Base-by-base conservation (phyloP, 1,139 yeast genomes). In the Geotrichum armillariae region DNA sequence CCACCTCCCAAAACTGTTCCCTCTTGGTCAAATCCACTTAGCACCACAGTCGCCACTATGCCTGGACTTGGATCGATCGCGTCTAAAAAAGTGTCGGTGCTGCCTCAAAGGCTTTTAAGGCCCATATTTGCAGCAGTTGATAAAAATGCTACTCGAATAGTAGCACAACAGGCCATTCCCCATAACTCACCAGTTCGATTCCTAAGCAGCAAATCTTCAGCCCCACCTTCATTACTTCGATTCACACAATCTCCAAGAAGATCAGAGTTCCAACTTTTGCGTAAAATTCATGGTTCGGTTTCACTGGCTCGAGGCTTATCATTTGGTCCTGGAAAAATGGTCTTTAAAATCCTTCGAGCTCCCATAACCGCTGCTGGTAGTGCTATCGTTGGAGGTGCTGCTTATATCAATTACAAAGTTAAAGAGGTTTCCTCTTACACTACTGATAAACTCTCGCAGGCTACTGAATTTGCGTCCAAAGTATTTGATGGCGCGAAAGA, bases 351-450 rank as follows among this genome's bases (percentile, higher is more conserved):
- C 20, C 14, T 45, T 18, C 29, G 46, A 16, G 45, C 22, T 16
- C 49, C 52, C 12, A 35, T 41, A 18, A 91, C 89, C 0, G 88
- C 88, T 57, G 70, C 88, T 1, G 96, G 96, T 1, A 95, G 96
- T 7, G 89, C 96, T 0, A 69, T 90, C 41, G 96, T 95, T 1
- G 98, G 97, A 7, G 96, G 95, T 2, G 95, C 96, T 0, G 85
- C 96, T 3, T 93, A 90, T 64, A 83, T 90, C 42, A 89, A 91
- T 25, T 90, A 90, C 66, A 91, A 93, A 66, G 86, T 90, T 2
- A 95, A 90, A 53, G 95, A 91, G 67, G 95, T 95, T 0, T 77
- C 89, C 0, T 74, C 67, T 38, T 88, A 78, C 60, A 80, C 96
- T 0, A 75, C 75, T 49, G 95, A 86, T 54, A 80, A 80, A 64